Conservation (phyloP, 768 basidiomycete genomes). For the Galerina sulciceps region DNA sequence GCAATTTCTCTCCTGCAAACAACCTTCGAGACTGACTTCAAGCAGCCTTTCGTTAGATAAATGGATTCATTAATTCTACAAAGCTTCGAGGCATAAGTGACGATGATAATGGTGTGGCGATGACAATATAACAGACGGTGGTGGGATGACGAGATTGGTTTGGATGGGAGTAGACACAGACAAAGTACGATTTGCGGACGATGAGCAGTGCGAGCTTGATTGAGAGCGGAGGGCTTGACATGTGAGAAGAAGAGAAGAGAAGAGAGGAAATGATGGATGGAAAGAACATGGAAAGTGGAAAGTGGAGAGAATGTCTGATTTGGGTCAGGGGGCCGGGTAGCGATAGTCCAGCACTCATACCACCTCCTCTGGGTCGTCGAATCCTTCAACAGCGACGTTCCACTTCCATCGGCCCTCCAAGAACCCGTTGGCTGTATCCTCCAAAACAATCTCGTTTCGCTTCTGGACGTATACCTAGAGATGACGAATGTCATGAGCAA, state of each 20-base stretch:
- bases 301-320: not conserved
- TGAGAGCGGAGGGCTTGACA: not conserved
- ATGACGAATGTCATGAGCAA: not conserved
- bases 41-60: too few relatives aligned
- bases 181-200: not conserved
- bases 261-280: not conserved
- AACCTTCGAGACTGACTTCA: too few relatives aligned
- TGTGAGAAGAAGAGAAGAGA: not conserved
- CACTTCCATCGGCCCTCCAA: slow-evolving; percentile 84
- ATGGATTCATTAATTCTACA: too few relatives aligned
- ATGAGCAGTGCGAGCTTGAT: not conserved
- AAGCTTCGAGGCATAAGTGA: too few relatives aligned
- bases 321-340: not conserved
- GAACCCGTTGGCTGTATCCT: slow-evolving; percentile 93
- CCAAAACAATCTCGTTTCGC: slow-evolving; percentile 91
- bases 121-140: too few relatives aligned
- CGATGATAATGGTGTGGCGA: too few relatives aligned
- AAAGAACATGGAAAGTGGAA: not conserved
- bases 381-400: slow-evolving; percentile 75
- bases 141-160: too few relatives aligned
- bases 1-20: too few relatives aligned
- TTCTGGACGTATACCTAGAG: slow-evolving; percentile 90
- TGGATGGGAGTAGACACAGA: too few relatives aligned
- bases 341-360: not conserved
- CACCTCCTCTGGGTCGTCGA: slow-evolving; percentile 53